phyloP scores from a whole-genome alignment of 345 rosid genomes.

The Moricandia arvensis region DNA sequence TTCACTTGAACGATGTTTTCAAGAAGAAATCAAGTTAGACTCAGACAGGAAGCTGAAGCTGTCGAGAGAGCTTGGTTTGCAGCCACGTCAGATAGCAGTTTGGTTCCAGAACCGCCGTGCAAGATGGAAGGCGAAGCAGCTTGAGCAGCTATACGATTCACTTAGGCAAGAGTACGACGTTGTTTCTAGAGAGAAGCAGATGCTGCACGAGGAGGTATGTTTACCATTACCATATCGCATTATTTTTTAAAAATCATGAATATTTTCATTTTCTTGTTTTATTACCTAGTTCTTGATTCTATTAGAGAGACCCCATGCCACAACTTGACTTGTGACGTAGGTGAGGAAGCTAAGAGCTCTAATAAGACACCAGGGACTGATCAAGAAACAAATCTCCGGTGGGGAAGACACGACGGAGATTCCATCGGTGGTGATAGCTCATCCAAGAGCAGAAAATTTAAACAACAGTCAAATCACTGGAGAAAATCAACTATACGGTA shows the following conservation, averaged over 20 bases:
- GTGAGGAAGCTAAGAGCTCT: constrained; percentile 36
- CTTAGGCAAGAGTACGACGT: constrained; percentile 69
- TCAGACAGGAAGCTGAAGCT: constrained; percentile 81
- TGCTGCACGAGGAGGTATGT: constrained; percentile 79
- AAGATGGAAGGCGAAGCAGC: constrained; percentile 84
- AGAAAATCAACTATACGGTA: constrained; percentile 16
- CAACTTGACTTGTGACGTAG: background rate
- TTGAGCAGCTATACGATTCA: constrained; percentile 68
- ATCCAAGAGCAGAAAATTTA: constrained; percentile 22
- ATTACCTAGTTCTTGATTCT: background rate
- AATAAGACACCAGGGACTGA: constrained; percentile 27
- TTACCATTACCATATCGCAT: background rate
- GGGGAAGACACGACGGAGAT: constrained; percentile 20
- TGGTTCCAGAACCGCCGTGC: constrained; percentile 95
- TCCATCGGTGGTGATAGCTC: constrained; percentile 27
- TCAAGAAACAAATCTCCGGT: constrained; percentile 12
- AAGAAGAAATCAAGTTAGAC: constrained; percentile 83
- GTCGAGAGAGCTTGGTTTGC: constrained; percentile 78
- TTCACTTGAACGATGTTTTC: constrained; percentile 74
- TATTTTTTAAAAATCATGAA: background rate
- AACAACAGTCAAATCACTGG: constrained; percentile 5
- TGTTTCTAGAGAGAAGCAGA: constrained; percentile 68
- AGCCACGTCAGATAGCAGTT: constrained; percentile 89
- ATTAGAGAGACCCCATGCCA: background rate
- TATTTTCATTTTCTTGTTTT: background rate